Evolutionary conservation across 441 rosid species (phyloP).

Genomic region (Croton setiger): DNA sequence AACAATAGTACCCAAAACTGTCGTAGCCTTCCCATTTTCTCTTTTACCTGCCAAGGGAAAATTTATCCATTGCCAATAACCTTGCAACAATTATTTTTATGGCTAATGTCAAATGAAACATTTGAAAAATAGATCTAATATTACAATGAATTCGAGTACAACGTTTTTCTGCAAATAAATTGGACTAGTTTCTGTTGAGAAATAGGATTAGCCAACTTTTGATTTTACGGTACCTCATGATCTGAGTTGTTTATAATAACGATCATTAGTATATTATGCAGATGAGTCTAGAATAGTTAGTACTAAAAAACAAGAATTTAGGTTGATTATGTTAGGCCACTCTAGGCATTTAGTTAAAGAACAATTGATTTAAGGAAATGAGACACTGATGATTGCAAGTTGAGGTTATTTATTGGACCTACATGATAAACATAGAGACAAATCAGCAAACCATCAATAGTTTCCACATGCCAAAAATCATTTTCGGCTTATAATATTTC

Average conservation of each 20-base stretch:
- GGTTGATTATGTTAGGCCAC: background rate
- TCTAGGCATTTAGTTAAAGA: background rate
- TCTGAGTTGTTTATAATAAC: too few species aligned
- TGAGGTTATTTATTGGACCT: background rate
- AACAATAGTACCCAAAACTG: background rate
- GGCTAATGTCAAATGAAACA: background rate
- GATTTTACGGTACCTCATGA: background rate
- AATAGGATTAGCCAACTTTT: background rate
- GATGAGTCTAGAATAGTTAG: background rate
- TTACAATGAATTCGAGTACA: background rate
- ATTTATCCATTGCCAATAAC: background rate
- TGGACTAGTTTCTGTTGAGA: background rate
- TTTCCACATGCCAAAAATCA: background rate
- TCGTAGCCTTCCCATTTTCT: background rate
- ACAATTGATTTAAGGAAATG: background rate
- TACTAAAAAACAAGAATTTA: background rate
- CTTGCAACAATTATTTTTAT: background rate
- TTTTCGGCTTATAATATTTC: background rate
- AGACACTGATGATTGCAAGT: background rate
- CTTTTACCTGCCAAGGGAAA: background rate
- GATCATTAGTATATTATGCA: background rate
- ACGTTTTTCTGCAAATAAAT: background rate
- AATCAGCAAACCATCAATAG: background rate
- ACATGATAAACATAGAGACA: background rate
- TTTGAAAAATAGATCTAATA: background rate